Conservation (phyloP, 345 rosid genomes). For the Cardiospermum halicacabum region DNA sequence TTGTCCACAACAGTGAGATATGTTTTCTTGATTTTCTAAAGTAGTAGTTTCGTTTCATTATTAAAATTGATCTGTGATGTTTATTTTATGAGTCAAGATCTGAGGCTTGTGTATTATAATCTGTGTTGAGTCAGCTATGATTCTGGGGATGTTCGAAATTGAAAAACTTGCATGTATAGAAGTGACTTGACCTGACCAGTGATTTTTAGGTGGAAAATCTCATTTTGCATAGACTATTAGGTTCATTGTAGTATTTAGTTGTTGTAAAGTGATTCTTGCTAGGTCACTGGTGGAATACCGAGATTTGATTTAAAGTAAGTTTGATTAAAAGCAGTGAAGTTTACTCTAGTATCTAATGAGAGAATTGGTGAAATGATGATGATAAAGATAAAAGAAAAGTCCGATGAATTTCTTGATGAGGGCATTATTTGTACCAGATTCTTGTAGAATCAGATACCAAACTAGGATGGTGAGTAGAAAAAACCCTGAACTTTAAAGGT, state of each 20-base stretch:
- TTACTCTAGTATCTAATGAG: too few relatives aligned
- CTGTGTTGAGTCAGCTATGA: background rate
- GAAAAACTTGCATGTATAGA: background rate
- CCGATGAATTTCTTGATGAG: constrained; percentile 21
- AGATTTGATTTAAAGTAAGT: too few relatives aligned
- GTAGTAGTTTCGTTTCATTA: background rate
- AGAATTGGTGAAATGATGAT: background rate
- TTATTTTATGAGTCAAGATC: background rate
- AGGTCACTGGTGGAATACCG: too few relatives aligned
- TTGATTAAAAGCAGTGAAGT: too few relatives aligned
- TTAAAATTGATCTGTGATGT: background rate
- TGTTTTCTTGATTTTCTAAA: constrained; percentile 6
- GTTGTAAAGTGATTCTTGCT: too few relatives aligned
- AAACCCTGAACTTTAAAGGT: background rate
- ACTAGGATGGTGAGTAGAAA: background rate
- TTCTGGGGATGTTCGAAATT: background rate
- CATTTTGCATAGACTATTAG: too few relatives aligned
- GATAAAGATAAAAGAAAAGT: background rate
- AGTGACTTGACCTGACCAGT: background rate
- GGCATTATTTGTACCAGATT: background rate
- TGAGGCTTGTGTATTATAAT: background rate
- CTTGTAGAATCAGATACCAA: constrained; percentile 28
- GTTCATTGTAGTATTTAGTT: too few relatives aligned
- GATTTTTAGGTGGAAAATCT: too few relatives aligned
- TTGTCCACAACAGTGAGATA: background rate